Conservation (phyloP, 2,329 filamentous ascomycete species). For the Venturia aucupariae region DNA sequence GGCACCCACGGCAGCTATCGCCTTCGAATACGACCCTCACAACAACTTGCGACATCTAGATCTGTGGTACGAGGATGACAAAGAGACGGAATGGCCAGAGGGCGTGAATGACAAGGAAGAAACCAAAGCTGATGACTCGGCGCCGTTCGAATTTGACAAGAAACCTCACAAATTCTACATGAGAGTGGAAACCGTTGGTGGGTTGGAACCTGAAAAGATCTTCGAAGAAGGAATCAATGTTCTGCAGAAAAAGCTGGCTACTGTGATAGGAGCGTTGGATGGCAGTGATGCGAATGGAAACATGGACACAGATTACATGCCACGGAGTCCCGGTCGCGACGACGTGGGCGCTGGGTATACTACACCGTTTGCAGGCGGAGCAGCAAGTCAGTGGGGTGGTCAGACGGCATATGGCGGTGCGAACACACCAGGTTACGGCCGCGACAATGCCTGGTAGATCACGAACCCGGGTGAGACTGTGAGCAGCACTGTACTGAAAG, state of each 20-base stretch:
- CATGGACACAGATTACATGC: conserved; percentile 53
- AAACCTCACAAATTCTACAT: conserved; percentile 81
- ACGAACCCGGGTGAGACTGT: neutral
- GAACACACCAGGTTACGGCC: conserved; percentile 48
- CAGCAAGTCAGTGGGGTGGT: conserved; percentile 57
- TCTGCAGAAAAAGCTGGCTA: conserved; percentile 82
- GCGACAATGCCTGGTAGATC: conserved; percentile 17
- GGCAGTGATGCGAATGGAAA: conserved; percentile 39
- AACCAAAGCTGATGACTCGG: conserved; percentile 68
- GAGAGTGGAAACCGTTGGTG: conserved; percentile 83
- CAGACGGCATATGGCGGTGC: conserved; percentile 44
- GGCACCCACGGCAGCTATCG: conserved; percentile 84
- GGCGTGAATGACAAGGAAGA: conserved; percentile 73
- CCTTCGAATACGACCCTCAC: conserved; percentile 96
- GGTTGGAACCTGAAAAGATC: conserved; percentile 80
- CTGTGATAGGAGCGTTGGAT: conserved; percentile 59
- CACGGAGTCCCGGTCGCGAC: conserved; percentile 37
- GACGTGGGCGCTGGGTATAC: conserved; percentile 53
- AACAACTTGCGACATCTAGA: conserved; percentile 91
- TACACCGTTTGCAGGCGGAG: conserved; percentile 56
- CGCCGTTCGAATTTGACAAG: conserved; percentile 85
- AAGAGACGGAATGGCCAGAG: conserved; percentile 78
- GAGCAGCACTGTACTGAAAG: neutral
- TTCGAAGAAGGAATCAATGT: conserved; percentile 81
- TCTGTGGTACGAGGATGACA: conserved; percentile 87